Evolutionary conservation across 495 filamentous ascomycete species (phyloP).

Genomic region (Sabuloglossum arenarium): DNA sequence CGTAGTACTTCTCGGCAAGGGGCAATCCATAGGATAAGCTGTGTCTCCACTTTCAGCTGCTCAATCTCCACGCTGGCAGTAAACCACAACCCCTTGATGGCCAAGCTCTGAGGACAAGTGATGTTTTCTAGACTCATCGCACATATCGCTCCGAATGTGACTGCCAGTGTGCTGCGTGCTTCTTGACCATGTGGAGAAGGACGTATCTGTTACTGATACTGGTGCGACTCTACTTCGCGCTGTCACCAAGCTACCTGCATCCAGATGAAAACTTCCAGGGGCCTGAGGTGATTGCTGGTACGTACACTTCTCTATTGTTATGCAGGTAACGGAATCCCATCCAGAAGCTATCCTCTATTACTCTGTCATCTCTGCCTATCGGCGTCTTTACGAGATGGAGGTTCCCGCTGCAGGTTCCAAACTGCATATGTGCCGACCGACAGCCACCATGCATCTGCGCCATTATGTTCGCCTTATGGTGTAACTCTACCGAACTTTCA

Average conservation of each 20-base stretch:
- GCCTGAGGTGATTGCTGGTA: conserved; percentile 91
- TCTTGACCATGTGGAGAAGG: conserved; percentile 61
- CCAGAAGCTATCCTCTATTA: neutral
- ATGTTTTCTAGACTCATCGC: neutral
- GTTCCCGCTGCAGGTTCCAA: neutral
- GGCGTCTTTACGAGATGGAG: too few species aligned
- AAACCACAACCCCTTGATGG: neutral
- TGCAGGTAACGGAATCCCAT: neutral
- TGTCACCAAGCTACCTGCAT: conserved; percentile 89
- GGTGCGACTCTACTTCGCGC: conserved; percentile 81
- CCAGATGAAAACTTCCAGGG: conserved; percentile 98
- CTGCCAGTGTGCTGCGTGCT: neutral
- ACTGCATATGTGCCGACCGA: neutral
- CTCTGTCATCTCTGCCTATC: neutral
- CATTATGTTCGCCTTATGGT: neutral
- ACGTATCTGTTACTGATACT: conserved; percentile 65
- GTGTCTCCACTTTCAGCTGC: conserved; percentile 1
- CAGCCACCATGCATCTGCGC: neutral
- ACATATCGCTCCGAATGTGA: neutral
- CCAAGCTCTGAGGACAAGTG: neutral
- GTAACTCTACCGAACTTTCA: neutral
- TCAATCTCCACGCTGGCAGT: conserved; percentile 1
- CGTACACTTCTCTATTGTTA: conserved; percentile 15
- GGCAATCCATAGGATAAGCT: too few species aligned
- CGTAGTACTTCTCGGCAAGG: neutral